phyloP scores from a whole-genome alignment of 1,284 basidiomycete genomes.

The Flammula alnicola region DNA sequence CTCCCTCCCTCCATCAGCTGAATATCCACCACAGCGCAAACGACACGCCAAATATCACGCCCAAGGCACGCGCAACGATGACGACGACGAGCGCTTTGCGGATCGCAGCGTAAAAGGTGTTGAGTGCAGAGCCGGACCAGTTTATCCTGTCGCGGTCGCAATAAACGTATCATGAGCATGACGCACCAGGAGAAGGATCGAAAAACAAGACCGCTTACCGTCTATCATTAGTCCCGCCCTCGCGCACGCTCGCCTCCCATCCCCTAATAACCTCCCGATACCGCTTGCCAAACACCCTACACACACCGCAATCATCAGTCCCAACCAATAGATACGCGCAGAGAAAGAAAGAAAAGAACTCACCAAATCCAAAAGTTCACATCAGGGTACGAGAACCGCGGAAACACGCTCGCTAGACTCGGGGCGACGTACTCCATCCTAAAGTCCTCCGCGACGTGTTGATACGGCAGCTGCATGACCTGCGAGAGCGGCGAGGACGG shows the following conservation, averaged over 20 bases:
- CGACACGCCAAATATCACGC: slow-evolving; percentile 62
- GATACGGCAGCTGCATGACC: slow-evolving; percentile 55
- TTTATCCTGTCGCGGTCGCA: slow-evolving; percentile 87
- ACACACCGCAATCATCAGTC: slow-evolving; percentile 4
- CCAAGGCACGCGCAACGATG: slow-evolving; percentile 79
- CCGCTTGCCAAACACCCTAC: slow-evolving; percentile 92
- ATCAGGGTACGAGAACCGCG: slow-evolving; percentile 93
- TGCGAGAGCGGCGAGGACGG: slow-evolving; percentile 46
- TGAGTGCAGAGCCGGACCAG: slow-evolving; percentile 94
- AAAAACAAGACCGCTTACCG: slow-evolving; percentile 57
- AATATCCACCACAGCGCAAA: slow-evolving; percentile 76
- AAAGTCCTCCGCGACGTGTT: slow-evolving; percentile 50
- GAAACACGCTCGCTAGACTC: slow-evolving; percentile 85
- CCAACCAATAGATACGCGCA: slow-evolving; percentile 1
- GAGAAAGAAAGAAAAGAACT: slow-evolving; percentile 26
- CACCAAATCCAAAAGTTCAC: slow-evolving; percentile 99
- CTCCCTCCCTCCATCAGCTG: slow-evolving; percentile 19
- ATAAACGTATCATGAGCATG: slow-evolving; percentile 3
- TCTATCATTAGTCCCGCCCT: slow-evolving; percentile 76
- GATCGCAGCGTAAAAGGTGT: slow-evolving; percentile 92
- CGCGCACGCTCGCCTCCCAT: slow-evolving; percentile 86
- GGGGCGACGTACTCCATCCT: slow-evolving; percentile 67
- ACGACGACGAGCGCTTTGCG: slow-evolving; percentile 90
- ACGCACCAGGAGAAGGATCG: slow-evolving; percentile 2
- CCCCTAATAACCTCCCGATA: slow-evolving; percentile 92